These are phyloP conservation scores for Ganoderma resinaceum DNA, from an alignment of 1,284 basidiomycete species.

Conservation along the genomic window DNA sequence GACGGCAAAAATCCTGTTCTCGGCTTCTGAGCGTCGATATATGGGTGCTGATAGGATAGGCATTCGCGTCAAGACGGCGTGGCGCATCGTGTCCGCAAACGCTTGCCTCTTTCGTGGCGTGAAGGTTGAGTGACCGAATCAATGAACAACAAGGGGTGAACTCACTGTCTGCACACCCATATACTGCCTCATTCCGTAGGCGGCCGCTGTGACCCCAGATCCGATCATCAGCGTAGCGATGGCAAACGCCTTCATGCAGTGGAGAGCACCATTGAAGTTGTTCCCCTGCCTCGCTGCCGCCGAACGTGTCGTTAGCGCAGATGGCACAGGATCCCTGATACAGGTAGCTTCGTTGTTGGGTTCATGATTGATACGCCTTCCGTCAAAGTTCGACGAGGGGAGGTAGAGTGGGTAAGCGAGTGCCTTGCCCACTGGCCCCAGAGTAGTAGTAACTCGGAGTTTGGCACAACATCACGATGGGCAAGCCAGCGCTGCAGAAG, in stretches of 20 bases:
- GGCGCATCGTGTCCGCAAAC: conserved; percentile 61
- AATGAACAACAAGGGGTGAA: conserved; percentile 13
- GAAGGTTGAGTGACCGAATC: background rate
- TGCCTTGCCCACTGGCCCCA: conserved; percentile 27
- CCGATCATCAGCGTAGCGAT: conserved; percentile 52
- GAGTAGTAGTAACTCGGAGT: conserved; percentile 36
- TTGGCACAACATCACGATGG: conserved; percentile 44
- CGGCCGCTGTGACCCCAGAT: conserved; percentile 39
- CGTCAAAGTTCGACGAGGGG: conserved; percentile 35
- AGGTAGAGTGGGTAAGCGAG: conserved; percentile 36
- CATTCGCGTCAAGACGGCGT: conserved; percentile 49
- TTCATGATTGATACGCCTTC: conserved; percentile 18
- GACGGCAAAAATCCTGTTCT: conserved; percentile 37
- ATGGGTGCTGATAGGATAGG: conserved; percentile 59
- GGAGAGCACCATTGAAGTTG: conserved; percentile 50
- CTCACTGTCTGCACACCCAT: conserved; percentile 50
- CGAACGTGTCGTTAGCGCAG: conserved; percentile 11
- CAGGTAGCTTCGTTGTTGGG: conserved; percentile 18
- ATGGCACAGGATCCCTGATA: conserved; percentile 1
- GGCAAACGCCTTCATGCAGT: conserved; percentile 51
- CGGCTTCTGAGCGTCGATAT: conserved; percentile 49
- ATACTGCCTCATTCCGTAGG: conserved; percentile 48
- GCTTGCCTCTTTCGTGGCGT: conserved; percentile 52
- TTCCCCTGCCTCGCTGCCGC: conserved; percentile 22
- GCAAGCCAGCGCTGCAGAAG: conserved; percentile 45